Base-by-base conservation (phyloP, 2,329 filamentous ascomycete genomes). In the Hirsutella minnesotensis region DNA sequence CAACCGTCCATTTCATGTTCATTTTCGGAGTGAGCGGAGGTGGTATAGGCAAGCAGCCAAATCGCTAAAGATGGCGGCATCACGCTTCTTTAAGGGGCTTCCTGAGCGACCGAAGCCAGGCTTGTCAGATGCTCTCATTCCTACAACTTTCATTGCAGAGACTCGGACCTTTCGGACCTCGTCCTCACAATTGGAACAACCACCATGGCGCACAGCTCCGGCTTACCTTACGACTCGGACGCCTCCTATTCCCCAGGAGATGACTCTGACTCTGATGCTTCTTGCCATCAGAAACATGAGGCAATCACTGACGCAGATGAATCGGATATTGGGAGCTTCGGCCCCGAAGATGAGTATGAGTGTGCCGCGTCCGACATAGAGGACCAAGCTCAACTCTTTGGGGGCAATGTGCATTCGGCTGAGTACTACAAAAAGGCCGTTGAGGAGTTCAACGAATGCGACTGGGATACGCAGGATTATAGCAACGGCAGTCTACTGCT, bases 401-500 rank as follows among this genome's bases (percentile, higher is more conserved):
- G 36, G 15, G 45, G 49, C 13, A 52, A 53, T 40, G 18, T 43
- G 16, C 31, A 49, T 39, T 44, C 46, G 20, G 43, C 38, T 12
- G 45, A 51, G 30, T 53, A 52, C 41, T 53, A 49, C 35, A 39
- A 35, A 22, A 29, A 44, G 19, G 43, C 38, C 20, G 9, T 39
- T 12, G n/a, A 47, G 37, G 42, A 41, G 21, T 47, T 48, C 27
- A 46, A 50, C 18, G 40, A 48, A 15, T 40, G 39, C 39, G 40
- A 30, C 29, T 48, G 39, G 16, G 39, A 48, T 5, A 33, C 30
- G 24, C 31, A 43, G 40, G 44, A 47, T 35, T 50, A 51, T 22
- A 44, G 39, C 33, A 40, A 50, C 35, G 22, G 38, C 16, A 39
- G 38, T 22, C 41, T 15, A 19, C 34, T 33, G 21, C 45, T 39